Conservation (phyloP, 257 asterid species). For the Anisodus tanguticus region DNA sequence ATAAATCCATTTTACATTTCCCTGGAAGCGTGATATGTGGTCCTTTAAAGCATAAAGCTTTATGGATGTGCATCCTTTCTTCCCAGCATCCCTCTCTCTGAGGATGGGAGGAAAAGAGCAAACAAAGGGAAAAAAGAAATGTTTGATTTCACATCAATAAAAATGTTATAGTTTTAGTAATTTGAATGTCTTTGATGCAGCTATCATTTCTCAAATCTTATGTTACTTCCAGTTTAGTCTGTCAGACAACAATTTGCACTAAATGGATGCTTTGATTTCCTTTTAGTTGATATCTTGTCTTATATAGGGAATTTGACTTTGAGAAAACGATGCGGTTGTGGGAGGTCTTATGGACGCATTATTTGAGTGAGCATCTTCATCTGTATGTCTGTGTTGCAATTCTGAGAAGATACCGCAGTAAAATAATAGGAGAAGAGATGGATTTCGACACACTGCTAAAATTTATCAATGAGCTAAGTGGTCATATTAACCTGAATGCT, state of each 20-base stretch:
- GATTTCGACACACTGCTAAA: constrained; percentile 93
- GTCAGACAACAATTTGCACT: constrained; percentile 1
- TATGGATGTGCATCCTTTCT: constrained; percentile 10
- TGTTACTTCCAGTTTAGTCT: not conserved
- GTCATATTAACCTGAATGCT: constrained; percentile 79
- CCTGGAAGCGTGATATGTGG: constrained; percentile 11
- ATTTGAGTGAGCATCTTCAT: constrained; percentile 88
- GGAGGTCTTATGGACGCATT: constrained; percentile 96
- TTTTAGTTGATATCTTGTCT: not conserved
- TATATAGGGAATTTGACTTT: constrained; percentile 88
- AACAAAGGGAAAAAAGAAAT: constrained; percentile 9
- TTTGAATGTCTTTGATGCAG: constrained; percentile 5
- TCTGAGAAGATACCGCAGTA: constrained; percentile 71
- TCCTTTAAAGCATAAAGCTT: constrained; percentile 15
- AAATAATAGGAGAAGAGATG: constrained; percentile 91
- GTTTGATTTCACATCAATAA: constrained; percentile 5
- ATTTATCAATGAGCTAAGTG: constrained; percentile 90
- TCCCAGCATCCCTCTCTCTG: constrained; percentile 20
- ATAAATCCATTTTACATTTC: constrained; percentile 6
- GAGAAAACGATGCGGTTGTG: constrained; percentile 79
- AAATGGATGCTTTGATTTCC: not conserved
- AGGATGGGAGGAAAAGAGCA: constrained; percentile 14
- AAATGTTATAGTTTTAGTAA: not conserved
- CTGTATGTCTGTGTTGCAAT: constrained; percentile 83
- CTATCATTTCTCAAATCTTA: constrained; percentile 6